Base-by-base conservation (phyloP, 257 asterid species). In the Scutellaria galericulata region DNA sequence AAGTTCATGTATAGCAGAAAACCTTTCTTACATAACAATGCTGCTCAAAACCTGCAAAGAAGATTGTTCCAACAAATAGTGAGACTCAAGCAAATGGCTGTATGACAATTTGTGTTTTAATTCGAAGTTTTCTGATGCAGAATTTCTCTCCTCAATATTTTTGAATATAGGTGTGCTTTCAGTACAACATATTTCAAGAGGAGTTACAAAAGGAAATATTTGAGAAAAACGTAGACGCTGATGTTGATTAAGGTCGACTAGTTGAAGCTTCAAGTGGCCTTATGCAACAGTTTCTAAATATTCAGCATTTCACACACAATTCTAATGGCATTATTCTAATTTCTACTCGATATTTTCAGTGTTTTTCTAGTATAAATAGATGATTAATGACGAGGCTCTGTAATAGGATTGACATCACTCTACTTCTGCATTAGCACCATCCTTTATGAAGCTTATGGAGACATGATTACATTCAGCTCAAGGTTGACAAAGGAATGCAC, bases 21-120 rank as follows among this genome's bases (percentile, higher is more conserved):
- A 45, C 58, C 44, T 14, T 13, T 22, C 12, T 39, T 11, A 42
- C 54, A 46, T 37, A 58, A 15, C 51, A 7, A 48, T 71, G 57
- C 56, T 5, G n/a, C 35, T 15, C 68, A 64, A 10, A 15, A 37
- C 4, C 80, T 52, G 63, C 78, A 52, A 52, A 40, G 20, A 67
- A 61, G 45, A 67, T 39, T 45, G 35, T 41, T 53, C 9, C 10
- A 20, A 10, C 62, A 44, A 45, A 35, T 42, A 8, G 50, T 52
- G 46, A 75, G 68, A 31, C 56, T 37, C 11, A 42, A 69, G 8
- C 13, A 58, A 12, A 15, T 41, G 41, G 11, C 8, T 12, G 46
- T 22, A 37, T 24, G 46, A 3, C 46, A 46, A 24, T 1, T 24
- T 24, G 27, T 24, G 2, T 24, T 24, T 24, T 24, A 24, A 24